A percentile compares a stretch with the other conserved stretches of the same genome.
These are phyloP conservation scores for Nemophila menziesii DNA, from an alignment of 257 asterid species.

Conservation along the genomic window DNA sequence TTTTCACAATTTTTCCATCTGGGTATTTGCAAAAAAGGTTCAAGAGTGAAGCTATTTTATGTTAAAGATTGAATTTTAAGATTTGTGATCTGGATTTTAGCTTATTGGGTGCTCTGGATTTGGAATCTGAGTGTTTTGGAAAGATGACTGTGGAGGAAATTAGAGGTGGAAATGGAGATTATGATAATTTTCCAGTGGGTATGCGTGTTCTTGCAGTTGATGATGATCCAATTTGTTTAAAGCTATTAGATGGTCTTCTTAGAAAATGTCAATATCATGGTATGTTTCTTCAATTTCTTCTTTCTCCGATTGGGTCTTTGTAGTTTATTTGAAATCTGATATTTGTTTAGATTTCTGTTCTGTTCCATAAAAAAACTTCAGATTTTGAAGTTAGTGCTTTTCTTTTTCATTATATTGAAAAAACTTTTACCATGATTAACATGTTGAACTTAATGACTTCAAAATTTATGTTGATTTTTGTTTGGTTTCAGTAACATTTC, in stretches of 20 bases:
- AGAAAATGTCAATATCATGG: constrained; percentile 75
- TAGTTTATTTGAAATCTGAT: background rate
- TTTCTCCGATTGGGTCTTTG: background rate
- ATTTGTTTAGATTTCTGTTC: background rate
- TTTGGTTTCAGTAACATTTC: background rate
- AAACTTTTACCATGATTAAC: too few species aligned
- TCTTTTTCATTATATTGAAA: too few species aligned
- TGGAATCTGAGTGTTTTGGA: constrained; percentile 1
- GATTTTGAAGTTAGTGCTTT: background rate
- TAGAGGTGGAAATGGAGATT: constrained; percentile 27
- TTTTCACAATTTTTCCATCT: constrained; percentile 12
- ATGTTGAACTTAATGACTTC: background rate
- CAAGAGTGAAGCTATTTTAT: constrained; percentile 19
- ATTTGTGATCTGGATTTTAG: constrained; percentile 15
- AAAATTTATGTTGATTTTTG: too few species aligned
- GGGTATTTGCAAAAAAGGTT: constrained; percentile 17
- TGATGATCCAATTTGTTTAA: constrained; percentile 68
- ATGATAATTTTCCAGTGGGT: constrained; percentile 61
- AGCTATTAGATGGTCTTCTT: constrained; percentile 57
- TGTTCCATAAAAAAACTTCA: background rate
- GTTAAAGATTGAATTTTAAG: constrained; percentile 18
- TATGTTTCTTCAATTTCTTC: constrained; percentile 9
- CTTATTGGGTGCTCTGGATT: constrained; percentile 1
- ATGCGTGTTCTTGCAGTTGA: constrained; percentile 92
- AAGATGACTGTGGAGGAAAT: constrained; percentile 57